Evolutionary conservation across 805 yeast species (phyloP).

Genomic region (Ogataea polymorpha): DNA sequence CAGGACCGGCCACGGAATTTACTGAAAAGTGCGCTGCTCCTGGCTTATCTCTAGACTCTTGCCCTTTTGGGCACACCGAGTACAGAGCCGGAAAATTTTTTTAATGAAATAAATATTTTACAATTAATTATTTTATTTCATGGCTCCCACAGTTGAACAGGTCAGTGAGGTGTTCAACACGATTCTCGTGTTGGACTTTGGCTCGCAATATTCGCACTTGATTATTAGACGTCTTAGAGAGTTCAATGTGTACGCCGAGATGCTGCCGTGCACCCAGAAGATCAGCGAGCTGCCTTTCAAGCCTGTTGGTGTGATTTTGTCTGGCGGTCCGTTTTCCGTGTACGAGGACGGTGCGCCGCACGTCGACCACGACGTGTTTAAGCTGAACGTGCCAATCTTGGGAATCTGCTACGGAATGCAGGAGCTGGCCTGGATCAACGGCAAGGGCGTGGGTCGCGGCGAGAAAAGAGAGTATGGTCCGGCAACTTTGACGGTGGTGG

Average conservation of each 20-base stretch:
- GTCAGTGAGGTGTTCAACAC: slow-evolving; percentile 93
- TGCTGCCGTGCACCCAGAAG: slow-evolving; percentile 99
- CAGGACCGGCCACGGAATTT: slow-evolving; percentile 1
- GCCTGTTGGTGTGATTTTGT: slow-evolving; percentile 93
- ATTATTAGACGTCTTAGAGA: slow-evolving; percentile 97
- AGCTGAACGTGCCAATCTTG: slow-evolving; percentile 86
- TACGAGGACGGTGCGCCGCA: slow-evolving; percentile 95
- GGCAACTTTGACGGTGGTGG: slow-evolving; percentile 84
- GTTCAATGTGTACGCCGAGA: slow-evolving; percentile 96
- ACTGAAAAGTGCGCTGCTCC: background rate
- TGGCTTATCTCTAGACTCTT: slow-evolving; percentile 4
- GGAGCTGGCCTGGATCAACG: slow-evolving; percentile 97
- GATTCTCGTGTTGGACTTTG: slow-evolving; percentile 94
- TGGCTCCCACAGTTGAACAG: slow-evolving; percentile 36
- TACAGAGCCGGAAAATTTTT: slow-evolving; percentile 12
- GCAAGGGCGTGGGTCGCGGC: slow-evolving; percentile 91
- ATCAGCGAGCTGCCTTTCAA: slow-evolving; percentile 88
- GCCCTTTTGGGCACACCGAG: slow-evolving; percentile 11
- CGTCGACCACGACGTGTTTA: slow-evolving; percentile 90
- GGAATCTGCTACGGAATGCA: slow-evolving; percentile 99
- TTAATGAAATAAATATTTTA: slow-evolving; percentile 4
- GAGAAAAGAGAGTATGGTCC: slow-evolving; percentile 98
- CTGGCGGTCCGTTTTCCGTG: slow-evolving; percentile 98
- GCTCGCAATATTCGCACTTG: slow-evolving; percentile 96
- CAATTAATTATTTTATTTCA: background rate